Evolutionary conservation across 305 asterid genomes (phyloP), one percentile per base, ranked within the genome.

Genomic region (Lippia alba): DNA sequence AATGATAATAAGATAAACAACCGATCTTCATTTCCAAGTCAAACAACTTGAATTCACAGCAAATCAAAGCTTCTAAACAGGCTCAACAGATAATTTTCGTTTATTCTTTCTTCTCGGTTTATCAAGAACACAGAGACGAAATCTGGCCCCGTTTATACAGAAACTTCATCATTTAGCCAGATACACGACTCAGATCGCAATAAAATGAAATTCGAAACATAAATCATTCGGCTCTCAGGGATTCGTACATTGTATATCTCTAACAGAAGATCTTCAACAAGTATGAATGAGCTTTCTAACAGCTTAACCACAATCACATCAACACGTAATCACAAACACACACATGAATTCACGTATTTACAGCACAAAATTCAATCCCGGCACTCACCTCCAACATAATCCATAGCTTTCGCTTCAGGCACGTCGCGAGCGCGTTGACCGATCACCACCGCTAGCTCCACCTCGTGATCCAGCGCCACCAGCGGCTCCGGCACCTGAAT

Each of bases 361-460:
- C 48, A 62, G 32, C 30, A 53, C 15, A 4, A 30, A 34, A 45
- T 16, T 4, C 1, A 2, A 51, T 16, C 9, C 17, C 56, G 12
- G 1, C 8, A 16, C 56, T 10, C 30, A 93, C 97, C 97, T 86
- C 96, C 96, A 39, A 94, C 84, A 73, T 84, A 87, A 60, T 91
- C 88, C 97, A 91, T 89, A 16, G 98, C 98, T 45, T 80, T 39
- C 4, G 89, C 83, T 78, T 94, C 96, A 0, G 97, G 80, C 76
- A 94, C 94, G 62, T 89, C 97, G 16, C 95, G 90, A 30, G 92
- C 97, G 55, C 86, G 90, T 83, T 84, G 75, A 77, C 90, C 89
- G 51, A 89, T 91, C 67, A 91, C 88, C 75, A 94, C 94, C 56
- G 97, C 99, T 74, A 94, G 82, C 88, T 94, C 99, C 77, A 91